Percentiles rank a stretch among this genome's conserved stretches.
Evolutionary conservation across 768 basidiomycete genomes (phyloP).

Genomic region (Russula dissimulans): DNA sequence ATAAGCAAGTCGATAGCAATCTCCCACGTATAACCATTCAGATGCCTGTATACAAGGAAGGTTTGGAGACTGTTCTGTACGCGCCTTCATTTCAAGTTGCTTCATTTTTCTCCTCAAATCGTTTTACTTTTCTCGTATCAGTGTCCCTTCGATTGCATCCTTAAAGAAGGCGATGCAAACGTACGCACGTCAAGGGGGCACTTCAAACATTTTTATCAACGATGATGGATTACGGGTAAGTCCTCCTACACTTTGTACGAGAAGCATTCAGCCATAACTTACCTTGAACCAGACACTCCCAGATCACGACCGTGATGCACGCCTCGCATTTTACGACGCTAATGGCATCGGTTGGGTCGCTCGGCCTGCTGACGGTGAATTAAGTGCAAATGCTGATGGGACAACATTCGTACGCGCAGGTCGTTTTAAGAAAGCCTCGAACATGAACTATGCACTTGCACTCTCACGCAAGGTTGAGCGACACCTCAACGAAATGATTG

Average conservation of each 20-base stretch:
- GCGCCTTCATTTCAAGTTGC: conserved; percentile 18
- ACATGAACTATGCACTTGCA: conserved; percentile 38
- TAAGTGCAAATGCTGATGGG: conserved; percentile 28
- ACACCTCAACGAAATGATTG: conserved; percentile 26
- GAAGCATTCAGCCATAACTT: neutral
- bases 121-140: conserved; percentile 2
- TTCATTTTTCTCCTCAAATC: neutral
- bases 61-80: conserved; percentile 41
- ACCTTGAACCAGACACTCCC: conserved; percentile 27
- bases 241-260: neutral
- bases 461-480: conserved; percentile 29
- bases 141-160: conserved; percentile 42
- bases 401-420: conserved; percentile 39
- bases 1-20: conserved; percentile 35
- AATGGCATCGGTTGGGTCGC: conserved; percentile 55
- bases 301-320: conserved; percentile 36
- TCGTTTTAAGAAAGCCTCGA: conserved; percentile 40
- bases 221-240: conserved; percentile 50
- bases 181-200: conserved; percentile 58
- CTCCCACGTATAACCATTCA: conserved; percentile 46
- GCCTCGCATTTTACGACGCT: conserved; percentile 45
- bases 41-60: conserved; percentile 52
- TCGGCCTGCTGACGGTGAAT: conserved; percentile 41
- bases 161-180: conserved; percentile 54
- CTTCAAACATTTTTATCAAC: conserved; percentile 48